Evolutionary conservation across 345 rosid species (phyloP).

Genomic region (Combretum micranthum): DNA sequence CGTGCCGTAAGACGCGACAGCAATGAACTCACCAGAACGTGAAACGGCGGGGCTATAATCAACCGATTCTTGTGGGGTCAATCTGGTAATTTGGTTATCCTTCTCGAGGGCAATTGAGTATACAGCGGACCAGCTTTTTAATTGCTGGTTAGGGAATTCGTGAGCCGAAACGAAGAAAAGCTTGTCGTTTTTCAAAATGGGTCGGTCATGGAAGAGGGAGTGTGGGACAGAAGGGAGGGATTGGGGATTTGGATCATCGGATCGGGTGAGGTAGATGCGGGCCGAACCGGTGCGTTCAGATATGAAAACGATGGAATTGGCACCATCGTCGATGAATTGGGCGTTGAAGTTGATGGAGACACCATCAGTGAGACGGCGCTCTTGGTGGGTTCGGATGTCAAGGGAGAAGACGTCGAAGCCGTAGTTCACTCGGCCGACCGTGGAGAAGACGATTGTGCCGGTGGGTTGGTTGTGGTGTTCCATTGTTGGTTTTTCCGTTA

Average conservation of each 20-base stretch:
- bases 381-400: constrained; percentile 18
- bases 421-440: constrained; percentile 56
- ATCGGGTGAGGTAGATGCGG: constrained; percentile 29
- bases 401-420: constrained; percentile 72
- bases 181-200: constrained; percentile 31
- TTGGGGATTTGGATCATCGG: constrained; percentile 30
- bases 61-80: constrained; percentile 50
- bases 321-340: constrained; percentile 33
- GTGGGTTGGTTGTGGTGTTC: constrained; percentile 21
- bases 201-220: constrained; percentile 83
- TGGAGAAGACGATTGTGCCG: constrained; percentile 60
- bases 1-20: constrained; percentile 70
- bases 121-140: constrained; percentile 67
- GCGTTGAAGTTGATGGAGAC: constrained; percentile 73
- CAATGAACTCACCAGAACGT: constrained; percentile 39
- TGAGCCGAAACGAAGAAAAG: constrained; percentile 80
- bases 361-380: constrained; percentile 60
- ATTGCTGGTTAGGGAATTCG: constrained; percentile 45
- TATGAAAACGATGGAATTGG: constrained; percentile 39
- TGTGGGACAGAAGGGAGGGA: constrained; percentile 35
- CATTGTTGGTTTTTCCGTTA: constrained; percentile 19
- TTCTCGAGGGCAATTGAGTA: constrained; percentile 28
- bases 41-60: constrained; percentile 80
- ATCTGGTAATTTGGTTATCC: constrained; percentile 20
- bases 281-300: constrained; percentile 66